phyloP scores from a whole-genome alignment of 305 asterid species.

The Solanum hybrid region DNA sequence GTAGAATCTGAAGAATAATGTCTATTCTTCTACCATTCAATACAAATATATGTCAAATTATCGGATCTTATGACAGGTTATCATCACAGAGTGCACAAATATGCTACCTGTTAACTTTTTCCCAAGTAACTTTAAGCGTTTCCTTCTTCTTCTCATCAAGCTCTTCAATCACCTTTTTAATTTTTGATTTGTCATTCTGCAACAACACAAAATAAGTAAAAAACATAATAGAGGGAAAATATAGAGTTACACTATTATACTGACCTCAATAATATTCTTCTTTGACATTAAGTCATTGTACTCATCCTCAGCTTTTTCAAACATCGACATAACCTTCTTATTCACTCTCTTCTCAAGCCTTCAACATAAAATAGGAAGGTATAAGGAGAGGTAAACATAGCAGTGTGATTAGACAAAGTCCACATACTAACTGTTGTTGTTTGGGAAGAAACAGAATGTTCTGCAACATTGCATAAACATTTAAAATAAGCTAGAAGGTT shows the following conservation, averaged over 20 bases:
- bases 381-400: constrained; percentile 12
- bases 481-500: neutral
- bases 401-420: neutral
- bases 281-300: constrained; percentile 80
- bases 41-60: neutral
- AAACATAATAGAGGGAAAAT: constrained; percentile 2
- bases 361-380: constrained; percentile 16
- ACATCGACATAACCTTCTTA: constrained; percentile 97
- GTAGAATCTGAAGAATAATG: constrained; percentile 2
- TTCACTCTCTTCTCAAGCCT: constrained; percentile 98
- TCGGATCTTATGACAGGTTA: neutral
- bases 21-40: neutral
- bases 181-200: constrained; percentile 93
- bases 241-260: constrained; percentile 11
- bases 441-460: neutral
- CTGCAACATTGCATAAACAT: neutral
- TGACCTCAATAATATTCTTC: constrained; percentile 93
- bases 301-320: constrained; percentile 98
- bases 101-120: constrained; percentile 77
- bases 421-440: neutral
- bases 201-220: constrained; percentile 20
- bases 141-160: constrained; percentile 98
- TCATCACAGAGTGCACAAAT: neutral
- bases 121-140: constrained; percentile 94
- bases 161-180: constrained; percentile 91